Base-by-base conservation (phyloP, 306 rosid genomes). In the Prunus mume region DNA sequence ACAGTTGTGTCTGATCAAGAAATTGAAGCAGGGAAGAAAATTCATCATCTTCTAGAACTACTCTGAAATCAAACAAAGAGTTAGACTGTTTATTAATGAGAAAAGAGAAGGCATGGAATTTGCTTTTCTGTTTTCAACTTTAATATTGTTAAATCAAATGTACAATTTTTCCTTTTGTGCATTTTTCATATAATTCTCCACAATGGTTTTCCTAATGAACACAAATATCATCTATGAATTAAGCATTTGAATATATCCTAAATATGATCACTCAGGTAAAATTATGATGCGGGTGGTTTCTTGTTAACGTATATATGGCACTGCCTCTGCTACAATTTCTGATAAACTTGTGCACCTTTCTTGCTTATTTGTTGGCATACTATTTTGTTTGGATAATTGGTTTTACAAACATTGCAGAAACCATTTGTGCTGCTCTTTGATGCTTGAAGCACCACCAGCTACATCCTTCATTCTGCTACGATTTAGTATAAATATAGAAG, bases 331-430 rank as follows among this genome's bases (percentile, higher is more conserved):
- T 38, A 34, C 43, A 34, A 34, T 34, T 6, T 34, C 43, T 0
- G 2, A 6, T 25, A 1, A 12, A n/a, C 32, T 24, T 56, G 7
- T 20, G 24, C 24, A 72, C 25, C 54, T 55, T 56, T 38, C 52
- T 3, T 71, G 52, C 52, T n/a, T 17, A 65, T 6, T 3, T 17
- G 25, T 27, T 62, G 67, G 67, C 41, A 18, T 27, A 4, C 5
- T 69, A 27, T 18, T 38, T 13, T 28, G 3, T 2, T 71, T 13
- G 25, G 3, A 6, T n/a, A n/a, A 17, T 30, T 55, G 75, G 51
- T 71, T 24, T 54, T n/a, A 54, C 65, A 71, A 20, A 52, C 22
- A n/a, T 72, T 72, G 76, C 76, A 72, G 76, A 72, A 54, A 20
- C 65, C 10, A 41, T 20, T 20, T 14, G 50, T 14, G 76, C 17